Conservation (phyloP, 2,329 filamentous ascomycete genomes). For the Tricladium varicosporioides region DNA sequence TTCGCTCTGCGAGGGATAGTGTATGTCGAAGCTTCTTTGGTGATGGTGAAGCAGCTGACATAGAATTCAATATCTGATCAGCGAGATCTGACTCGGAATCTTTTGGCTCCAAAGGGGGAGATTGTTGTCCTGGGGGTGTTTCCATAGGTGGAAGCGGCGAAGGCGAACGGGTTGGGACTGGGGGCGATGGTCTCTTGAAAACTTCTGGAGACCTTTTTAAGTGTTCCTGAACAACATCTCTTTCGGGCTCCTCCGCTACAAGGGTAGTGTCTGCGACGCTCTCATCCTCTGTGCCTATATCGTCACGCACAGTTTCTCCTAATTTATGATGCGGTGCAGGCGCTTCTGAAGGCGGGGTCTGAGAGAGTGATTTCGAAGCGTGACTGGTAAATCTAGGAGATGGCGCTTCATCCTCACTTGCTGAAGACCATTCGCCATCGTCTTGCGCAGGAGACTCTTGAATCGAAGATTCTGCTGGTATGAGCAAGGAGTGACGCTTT, state of each 20-base stretch:
- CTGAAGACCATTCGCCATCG: constrained; percentile 21
- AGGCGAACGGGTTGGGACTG: not conserved
- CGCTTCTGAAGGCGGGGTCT: constrained; percentile 21
- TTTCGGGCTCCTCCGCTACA: not conserved
- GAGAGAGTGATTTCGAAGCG: constrained; percentile 23
- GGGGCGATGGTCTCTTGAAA: not conserved
- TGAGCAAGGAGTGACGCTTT: constrained; percentile 1
- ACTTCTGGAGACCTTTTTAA: not conserved
- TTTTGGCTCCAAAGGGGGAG: constrained; percentile 4
- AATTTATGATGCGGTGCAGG: not conserved
- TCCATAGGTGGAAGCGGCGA: constrained; percentile 8
- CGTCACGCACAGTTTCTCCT: not conserved
- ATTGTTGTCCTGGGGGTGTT: constrained; percentile 7
- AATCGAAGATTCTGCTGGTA: not conserved
- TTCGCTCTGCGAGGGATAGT: constrained; percentile 72
- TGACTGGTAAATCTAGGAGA: constrained; percentile 15
- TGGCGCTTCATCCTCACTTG: constrained; percentile 21
- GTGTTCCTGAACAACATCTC: not conserved
- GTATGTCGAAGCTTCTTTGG: constrained; percentile 55
- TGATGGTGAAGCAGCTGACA: constrained; percentile 55
- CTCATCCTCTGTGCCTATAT: not conserved
- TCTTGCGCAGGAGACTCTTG: not conserved
- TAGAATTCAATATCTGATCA: constrained; percentile 54
- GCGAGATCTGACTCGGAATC: constrained; percentile 42
- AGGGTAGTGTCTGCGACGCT: not conserved